Evolutionary conservation across 2,329 filamentous ascomycete genomes (phyloP).

Genomic region (Venturia asperata): DNA sequence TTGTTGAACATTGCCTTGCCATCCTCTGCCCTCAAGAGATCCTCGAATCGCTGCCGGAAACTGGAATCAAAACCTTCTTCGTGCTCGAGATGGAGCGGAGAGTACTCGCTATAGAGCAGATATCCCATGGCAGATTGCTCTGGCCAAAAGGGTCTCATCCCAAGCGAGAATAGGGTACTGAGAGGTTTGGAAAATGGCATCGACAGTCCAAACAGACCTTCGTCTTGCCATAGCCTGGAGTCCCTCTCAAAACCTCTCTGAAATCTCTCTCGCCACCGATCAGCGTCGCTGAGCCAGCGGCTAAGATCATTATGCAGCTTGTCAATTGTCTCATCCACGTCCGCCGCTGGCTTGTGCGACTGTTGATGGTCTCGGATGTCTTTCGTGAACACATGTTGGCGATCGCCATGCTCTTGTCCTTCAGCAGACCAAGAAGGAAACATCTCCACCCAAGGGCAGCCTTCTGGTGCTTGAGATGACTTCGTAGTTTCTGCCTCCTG

Average conservation of each 20-base stretch:
- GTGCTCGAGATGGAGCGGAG: conserved; percentile 19
- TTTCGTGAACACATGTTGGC: neutral
- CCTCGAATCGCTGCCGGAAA: conserved; percentile 20
- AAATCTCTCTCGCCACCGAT: neutral
- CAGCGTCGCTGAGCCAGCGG: conserved; percentile 2
- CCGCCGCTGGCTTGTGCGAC: neutral
- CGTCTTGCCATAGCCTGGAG: conserved; percentile 6
- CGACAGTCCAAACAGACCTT: conserved; percentile 13
- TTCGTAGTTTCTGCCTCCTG: neutral
- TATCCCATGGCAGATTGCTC: conserved; percentile 16
- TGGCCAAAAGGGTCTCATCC: conserved; percentile 16
- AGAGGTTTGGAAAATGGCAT: conserved; percentile 15
- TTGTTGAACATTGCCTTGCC: conserved; percentile 13
- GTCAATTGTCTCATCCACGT: neutral
- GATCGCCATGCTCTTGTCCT: neutral
- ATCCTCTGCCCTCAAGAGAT: conserved; percentile 14
- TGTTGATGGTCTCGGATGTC: neutral
- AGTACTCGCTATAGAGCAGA: conserved; percentile 19
- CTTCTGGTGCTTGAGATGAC: neutral
- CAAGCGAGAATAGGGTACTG: conserved; percentile 16
- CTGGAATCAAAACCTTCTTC: conserved; percentile 15
- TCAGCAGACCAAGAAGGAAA: conserved; percentile 13
- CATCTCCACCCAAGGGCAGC: conserved; percentile 14
- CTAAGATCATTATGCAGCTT: neutral
- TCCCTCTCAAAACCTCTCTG: conserved; percentile 2